Percentiles rank a stretch among this genome's conserved stretches.
These are phyloP conservation scores for Penicillium canescens DNA, from an alignment of 495 filamentous ascomycete species.

Conservation along the genomic window DNA sequence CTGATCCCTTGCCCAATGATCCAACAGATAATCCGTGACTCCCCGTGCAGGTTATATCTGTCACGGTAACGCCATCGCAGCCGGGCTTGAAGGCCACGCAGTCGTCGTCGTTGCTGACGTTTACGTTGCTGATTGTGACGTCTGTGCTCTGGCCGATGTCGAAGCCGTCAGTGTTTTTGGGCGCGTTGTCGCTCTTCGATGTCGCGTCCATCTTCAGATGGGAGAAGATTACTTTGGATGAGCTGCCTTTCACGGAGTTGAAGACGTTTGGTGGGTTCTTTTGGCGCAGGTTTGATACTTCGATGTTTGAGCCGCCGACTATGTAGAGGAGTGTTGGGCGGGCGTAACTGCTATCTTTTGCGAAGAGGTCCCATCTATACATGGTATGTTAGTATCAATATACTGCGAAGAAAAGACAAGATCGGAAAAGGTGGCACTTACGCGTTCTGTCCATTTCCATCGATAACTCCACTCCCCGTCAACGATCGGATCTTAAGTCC, in stretches of 20 bases:
- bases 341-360: constrained; percentile 31
- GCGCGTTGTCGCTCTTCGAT: constrained; percentile 34
- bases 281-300: constrained; percentile 31
- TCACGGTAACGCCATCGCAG: constrained; percentile 37
- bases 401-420: neutral
- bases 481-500: constrained; percentile 38
- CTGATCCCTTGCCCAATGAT: constrained; percentile 29
- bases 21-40: constrained; percentile 46
- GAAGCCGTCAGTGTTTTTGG: constrained; percentile 48
- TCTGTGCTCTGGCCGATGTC: constrained; percentile 45
- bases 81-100: constrained; percentile 49
- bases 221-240: constrained; percentile 31
- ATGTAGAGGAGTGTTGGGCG: constrained; percentile 46
- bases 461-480: constrained; percentile 42
- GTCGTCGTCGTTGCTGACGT: constrained; percentile 47
- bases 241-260: constrained; percentile 35
- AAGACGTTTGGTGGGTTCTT: constrained; percentile 49
- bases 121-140: constrained; percentile 33
- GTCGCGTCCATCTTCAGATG: constrained; percentile 34
- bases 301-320: constrained; percentile 34
- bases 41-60: constrained; percentile 38
- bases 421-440: constrained; percentile 5
- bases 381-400: neutral
- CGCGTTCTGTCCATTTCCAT: constrained; percentile 47
- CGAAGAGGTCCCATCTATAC: constrained; percentile 39